Percentiles rank a stretch among this genome's conserved stretches.
Evolutionary conservation across 805 yeast species (phyloP).

Genomic region (Candida alai): DNA sequence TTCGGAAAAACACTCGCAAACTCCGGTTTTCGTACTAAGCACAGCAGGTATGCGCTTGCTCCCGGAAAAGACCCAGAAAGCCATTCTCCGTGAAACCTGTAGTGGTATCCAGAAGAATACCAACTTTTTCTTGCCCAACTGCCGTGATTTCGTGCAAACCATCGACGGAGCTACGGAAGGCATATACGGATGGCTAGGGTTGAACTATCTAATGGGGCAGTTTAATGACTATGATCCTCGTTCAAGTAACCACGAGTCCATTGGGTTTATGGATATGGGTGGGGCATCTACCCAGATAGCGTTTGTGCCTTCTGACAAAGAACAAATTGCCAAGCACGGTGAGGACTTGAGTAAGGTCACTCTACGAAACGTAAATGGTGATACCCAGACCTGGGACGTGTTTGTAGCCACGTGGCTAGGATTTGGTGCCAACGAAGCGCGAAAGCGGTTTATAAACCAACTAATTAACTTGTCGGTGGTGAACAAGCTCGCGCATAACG

Average conservation of each 20-base stretch:
- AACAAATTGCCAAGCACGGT: constrained; percentile 59
- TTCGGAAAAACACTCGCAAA: constrained; percentile 47
- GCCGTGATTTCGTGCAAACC: constrained; percentile 71
- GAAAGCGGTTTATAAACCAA: constrained; percentile 63
- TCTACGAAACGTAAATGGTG: constrained; percentile 68
- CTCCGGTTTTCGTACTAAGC: constrained; percentile 89
- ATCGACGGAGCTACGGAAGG: constrained; percentile 97
- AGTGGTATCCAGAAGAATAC: constrained; percentile 48
- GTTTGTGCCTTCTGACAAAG: constrained; percentile 68
- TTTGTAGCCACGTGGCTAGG: constrained; percentile 98
- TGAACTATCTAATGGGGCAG: constrained; percentile 76
- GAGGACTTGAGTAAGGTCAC: constrained; percentile 71
- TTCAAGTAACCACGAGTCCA: constrained; percentile 48
- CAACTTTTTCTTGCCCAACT: constrained; percentile 52
- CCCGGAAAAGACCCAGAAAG: constrained; percentile 47
- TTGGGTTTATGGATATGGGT: constrained; percentile 98
- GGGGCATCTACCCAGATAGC: constrained; percentile 98
- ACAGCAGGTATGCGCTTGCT: constrained; percentile 96
- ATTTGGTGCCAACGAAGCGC: constrained; percentile 94
- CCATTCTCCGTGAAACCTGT: constrained; percentile 62
- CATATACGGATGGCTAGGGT: constrained; percentile 89
- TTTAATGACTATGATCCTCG: constrained; percentile 45
- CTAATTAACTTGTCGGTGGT: constrained; percentile 35
- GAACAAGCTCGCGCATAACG: constrained; percentile 12
- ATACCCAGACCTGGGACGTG: constrained; percentile 70